Percentiles rank a stretch among this genome's conserved stretches.
These are phyloP conservation scores for Ajuga chamaepitys DNA, from an alignment of 257 asterid genomes.

Conservation along the genomic window DNA sequence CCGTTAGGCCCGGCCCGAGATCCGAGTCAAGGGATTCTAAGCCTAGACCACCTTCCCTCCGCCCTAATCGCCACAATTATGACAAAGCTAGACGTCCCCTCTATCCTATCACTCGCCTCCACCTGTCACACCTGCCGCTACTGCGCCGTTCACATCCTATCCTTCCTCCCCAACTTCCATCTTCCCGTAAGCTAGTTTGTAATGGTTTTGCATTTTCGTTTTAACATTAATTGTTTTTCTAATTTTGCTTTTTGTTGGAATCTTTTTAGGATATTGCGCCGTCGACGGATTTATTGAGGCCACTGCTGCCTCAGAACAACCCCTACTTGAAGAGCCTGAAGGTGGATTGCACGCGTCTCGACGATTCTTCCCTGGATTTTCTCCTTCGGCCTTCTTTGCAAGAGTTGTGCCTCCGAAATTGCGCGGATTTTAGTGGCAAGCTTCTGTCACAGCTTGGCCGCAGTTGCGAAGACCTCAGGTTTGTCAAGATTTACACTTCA, in stretches of 20 bases:
- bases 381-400: slow-evolving; percentile 61
- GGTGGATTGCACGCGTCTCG: slow-evolving; percentile 77
- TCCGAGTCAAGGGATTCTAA: slow-evolving; percentile 15
- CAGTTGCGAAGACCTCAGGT: slow-evolving; percentile 76
- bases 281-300: slow-evolving; percentile 53
- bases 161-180: slow-evolving; percentile 64
- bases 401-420: slow-evolving; percentile 65
- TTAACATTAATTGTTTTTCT: background rate
- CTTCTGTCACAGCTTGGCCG: slow-evolving; percentile 67
- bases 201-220: background rate
- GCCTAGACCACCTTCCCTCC: slow-evolving; percentile 58
- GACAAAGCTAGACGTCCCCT: slow-evolving; percentile 74
- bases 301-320: slow-evolving; percentile 54
- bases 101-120: slow-evolving; percentile 78
- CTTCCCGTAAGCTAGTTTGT: slow-evolving; percentile 43
- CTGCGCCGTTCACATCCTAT: slow-evolving; percentile 56
- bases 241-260: background rate
- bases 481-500: slow-evolving; percentile 1
- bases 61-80: slow-evolving; percentile 77
- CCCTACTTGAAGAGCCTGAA: slow-evolving; percentile 62
- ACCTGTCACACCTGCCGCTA: slow-evolving; percentile 69
- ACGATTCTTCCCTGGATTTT: slow-evolving; percentile 61
- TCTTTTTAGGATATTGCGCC: slow-evolving; percentile 64
- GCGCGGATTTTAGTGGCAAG: slow-evolving; percentile 69
- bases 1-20: slow-evolving; percentile 20